These are phyloP conservation scores for Ustilaginoidea virens DNA, from an alignment of 2,329 filamentous ascomycete species.

Conservation along the genomic window DNA sequence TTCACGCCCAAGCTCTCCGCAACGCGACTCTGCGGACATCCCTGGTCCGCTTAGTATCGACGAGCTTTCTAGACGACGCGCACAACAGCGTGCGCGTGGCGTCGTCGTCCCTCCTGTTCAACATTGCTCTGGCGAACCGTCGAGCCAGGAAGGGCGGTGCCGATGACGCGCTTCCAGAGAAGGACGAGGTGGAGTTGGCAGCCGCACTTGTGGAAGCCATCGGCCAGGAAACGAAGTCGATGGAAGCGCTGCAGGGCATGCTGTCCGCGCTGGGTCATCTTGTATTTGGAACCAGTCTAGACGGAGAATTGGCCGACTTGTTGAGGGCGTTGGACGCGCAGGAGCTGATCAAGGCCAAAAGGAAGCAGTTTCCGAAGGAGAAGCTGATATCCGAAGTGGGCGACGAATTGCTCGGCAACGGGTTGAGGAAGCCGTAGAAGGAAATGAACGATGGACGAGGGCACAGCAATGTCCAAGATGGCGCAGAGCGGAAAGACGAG, in stretches of 20 bases:
- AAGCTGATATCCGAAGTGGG: conserved; percentile 41
- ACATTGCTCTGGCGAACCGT: conserved; percentile 59
- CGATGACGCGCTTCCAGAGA: conserved; percentile 45
- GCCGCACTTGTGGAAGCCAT: conserved; percentile 69
- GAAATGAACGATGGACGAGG: too few species aligned
- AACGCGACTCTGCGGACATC: conserved; percentile 35
- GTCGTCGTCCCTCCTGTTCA: conserved; percentile 71
- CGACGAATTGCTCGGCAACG: conserved; percentile 33
- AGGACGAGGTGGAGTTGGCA: conserved; percentile 64
- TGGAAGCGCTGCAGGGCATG: conserved; percentile 62
- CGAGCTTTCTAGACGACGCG: conserved; percentile 62
- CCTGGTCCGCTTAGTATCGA: conserved; percentile 55
- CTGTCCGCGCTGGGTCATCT: conserved; percentile 63
- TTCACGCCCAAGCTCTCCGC: conserved; percentile 45
- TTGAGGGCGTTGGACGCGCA: conserved; percentile 62
- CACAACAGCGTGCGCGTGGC: conserved; percentile 65
- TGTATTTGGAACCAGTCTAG: conserved; percentile 51
- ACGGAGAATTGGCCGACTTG: conserved; percentile 69
- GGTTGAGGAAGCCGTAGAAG: conserved; percentile 21
- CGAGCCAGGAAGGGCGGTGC: conserved; percentile 42
- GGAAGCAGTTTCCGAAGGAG: conserved; percentile 39
- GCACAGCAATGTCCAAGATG: too few species aligned
- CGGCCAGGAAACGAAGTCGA: conserved; percentile 39
- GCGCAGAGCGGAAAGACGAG: too few species aligned
- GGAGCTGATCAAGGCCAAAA: conserved; percentile 44